Evolutionary conservation across 192 early-diverging fungal species (phyloP).

Genomic region (Coemansia furcata): DNA sequence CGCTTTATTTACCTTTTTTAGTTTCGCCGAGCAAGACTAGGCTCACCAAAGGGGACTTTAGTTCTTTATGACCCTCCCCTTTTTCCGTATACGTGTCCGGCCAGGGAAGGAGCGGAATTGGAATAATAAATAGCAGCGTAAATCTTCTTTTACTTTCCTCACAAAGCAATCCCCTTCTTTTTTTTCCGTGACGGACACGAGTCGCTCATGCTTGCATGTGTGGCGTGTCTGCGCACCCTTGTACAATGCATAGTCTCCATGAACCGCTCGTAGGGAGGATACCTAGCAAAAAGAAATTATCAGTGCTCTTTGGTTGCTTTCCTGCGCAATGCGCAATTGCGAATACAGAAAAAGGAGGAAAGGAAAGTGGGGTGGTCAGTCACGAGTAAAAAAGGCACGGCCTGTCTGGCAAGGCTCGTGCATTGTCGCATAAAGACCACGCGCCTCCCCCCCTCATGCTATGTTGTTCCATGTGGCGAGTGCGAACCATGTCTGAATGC

Average conservation of each 20-base stretch:
- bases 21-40: constrained; percentile 7
- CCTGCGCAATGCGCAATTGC: constrained; percentile 9
- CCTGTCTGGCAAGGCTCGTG: background rate
- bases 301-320: background rate
- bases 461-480: background rate
- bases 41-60: background rate
- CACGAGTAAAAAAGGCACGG: background rate
- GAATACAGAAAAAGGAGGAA: background rate
- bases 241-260: constrained; percentile 3
- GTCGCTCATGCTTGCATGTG: background rate
- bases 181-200: background rate
- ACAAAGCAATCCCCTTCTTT: background rate
- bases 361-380: background rate
- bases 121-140: constrained; percentile 3
- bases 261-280: background rate
- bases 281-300: background rate
- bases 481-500: constrained; percentile 1
- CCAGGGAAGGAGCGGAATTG: background rate
- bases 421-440: constrained; percentile 8
- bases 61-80: constrained; percentile 2
- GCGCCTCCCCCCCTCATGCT: background rate
- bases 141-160: background rate
- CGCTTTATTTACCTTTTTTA: constrained; percentile 20
- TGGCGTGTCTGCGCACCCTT: constrained; percentile 8
- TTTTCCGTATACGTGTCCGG: background rate